Conservation (phyloP, 2,329 filamentous ascomycete genomes). For the Neofusicoccum sp. region DNA sequence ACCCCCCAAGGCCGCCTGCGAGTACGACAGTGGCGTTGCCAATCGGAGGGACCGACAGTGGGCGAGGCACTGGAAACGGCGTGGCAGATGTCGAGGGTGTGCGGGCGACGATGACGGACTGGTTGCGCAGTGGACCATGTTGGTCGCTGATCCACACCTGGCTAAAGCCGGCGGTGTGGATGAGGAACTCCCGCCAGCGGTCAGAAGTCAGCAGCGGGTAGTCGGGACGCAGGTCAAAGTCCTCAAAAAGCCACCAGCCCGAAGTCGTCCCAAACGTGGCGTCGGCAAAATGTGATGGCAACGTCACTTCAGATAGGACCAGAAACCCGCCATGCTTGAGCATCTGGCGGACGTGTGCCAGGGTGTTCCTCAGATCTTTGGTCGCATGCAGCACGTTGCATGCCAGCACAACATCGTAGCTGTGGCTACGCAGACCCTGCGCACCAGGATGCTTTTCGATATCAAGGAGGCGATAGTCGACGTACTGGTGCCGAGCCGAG, state of each 20-base stretch:
- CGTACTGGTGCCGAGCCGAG: neutral
- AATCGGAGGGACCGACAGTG: too few relatives aligned
- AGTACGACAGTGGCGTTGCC: too few relatives aligned
- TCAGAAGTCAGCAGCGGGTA: neutral
- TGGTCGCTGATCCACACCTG: neutral
- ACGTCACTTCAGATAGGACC: slow-evolving; percentile 27
- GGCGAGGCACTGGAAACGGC: too few relatives aligned
- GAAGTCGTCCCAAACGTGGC: neutral
- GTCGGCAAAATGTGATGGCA: neutral
- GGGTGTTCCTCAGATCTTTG: neutral
- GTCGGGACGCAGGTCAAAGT: neutral
- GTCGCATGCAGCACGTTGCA: slow-evolving; percentile 24
- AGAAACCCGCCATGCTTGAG: slow-evolving; percentile 49
- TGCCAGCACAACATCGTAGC: slow-evolving; percentile 17
- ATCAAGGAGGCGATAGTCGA: neutral
- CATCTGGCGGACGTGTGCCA: slow-evolving; percentile 25
- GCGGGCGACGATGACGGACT: neutral
- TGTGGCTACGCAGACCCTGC: slow-evolving; percentile 5
- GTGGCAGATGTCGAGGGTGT: neutral
- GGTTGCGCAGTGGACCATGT: neutral
- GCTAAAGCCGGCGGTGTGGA: neutral
- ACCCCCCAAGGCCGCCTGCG: neutral
- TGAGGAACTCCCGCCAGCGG: neutral
- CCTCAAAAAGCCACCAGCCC: neutral
- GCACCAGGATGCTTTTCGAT: slow-evolving; percentile 6